Base-by-base conservation (phyloP, 768 basidiomycete species). In the Rhodotorula paludigena region DNA sequence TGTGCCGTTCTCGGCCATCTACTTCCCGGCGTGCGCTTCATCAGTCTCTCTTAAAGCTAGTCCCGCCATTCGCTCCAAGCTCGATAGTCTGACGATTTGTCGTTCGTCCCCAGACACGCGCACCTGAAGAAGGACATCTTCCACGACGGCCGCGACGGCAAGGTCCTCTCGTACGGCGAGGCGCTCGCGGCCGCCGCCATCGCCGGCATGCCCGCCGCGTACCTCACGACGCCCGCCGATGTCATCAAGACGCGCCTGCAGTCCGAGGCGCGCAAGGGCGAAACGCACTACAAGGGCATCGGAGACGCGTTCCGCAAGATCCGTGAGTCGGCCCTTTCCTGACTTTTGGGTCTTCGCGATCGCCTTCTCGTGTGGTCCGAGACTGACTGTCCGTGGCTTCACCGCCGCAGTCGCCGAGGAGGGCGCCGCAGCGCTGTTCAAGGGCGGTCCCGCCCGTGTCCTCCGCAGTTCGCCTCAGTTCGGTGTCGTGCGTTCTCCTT, bases 201-300 rank as follows among this genome's bases (percentile, higher is more conserved):
- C 72, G 94, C 93, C 73, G 96, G 96, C 69, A 97, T 97, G 92
- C 94, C 94, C 62, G 92, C 93, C 51, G 92, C 92, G 5, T 78
- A 77, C 58, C 63, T 78, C 56, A 72, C 62, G 30, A 73, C 66
- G 33, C 78, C 73, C 56, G 66, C 77, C 89, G 94, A 99, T 79
- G 96, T 98, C 68, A 89, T 98, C 76, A 98, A 99, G 84, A 98
- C 96, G 23, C 85, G 93, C 54, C 80, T 98, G 72, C 94, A 98
- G 78, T 88, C 90, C 18, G 96, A 98, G 78, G 88, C 91, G 49
- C 84, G 88, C 71, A 87, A 88, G 75, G 96, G 96, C 18, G 86
- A 98, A 77, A 89, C 92, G 10, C 81, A 86, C 66, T 99, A 99
- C 81, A 89, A 89, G 77, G 94, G 96, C 52, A 78, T 96, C 45